A percentile compares a stretch with the other conserved stretches of the same genome.
Conservation (phyloP, 192 early-diverging fungal species). For the Coemansia nantahalensis region DNA sequence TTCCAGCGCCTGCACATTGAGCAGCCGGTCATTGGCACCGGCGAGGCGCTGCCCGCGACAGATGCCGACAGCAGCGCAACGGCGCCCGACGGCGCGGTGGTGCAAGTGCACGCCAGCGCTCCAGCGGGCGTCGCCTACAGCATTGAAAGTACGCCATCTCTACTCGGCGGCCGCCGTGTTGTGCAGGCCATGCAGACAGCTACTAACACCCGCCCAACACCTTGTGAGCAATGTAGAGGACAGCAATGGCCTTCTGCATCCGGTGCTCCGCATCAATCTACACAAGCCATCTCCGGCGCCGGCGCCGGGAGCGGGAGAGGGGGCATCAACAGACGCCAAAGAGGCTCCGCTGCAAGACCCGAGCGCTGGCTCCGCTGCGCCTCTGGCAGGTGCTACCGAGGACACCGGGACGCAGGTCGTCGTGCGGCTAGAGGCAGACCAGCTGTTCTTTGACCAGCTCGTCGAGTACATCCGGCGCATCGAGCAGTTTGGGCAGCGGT, state of each 20-base stretch:
- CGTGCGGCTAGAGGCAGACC: conserved; percentile 52
- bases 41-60: conserved; percentile 8
- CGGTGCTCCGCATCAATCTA: conserved; percentile 42
- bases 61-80: background rate
- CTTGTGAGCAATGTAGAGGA: conserved; percentile 51
- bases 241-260: conserved; percentile 41
- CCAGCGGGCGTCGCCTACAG: conserved; percentile 36
- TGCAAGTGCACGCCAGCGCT: background rate
- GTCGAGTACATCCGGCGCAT: conserved; percentile 58
- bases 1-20: conserved; percentile 36
- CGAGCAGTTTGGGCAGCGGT: conserved; percentile 56
- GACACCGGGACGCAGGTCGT: conserved; percentile 45
- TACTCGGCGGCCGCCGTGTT: too few relatives aligned
- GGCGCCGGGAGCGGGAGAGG: too few relatives aligned
- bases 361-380: too few relatives aligned
- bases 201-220: too few relatives aligned
- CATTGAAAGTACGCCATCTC: conserved; percentile 44
- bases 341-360: too few relatives aligned
- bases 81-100: too few relatives aligned
- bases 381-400: conserved; percentile 7
- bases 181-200: too few relatives aligned
- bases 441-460: conserved; percentile 59
- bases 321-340: too few relatives aligned
- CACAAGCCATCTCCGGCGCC: conserved; percentile 6
- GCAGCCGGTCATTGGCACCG: too few relatives aligned